Percentiles rank a stretch among this genome's conserved stretches.
Conservation (phyloP, 225 moss, liverwort and hornwort species). For the Polytrichum commune region DNA sequence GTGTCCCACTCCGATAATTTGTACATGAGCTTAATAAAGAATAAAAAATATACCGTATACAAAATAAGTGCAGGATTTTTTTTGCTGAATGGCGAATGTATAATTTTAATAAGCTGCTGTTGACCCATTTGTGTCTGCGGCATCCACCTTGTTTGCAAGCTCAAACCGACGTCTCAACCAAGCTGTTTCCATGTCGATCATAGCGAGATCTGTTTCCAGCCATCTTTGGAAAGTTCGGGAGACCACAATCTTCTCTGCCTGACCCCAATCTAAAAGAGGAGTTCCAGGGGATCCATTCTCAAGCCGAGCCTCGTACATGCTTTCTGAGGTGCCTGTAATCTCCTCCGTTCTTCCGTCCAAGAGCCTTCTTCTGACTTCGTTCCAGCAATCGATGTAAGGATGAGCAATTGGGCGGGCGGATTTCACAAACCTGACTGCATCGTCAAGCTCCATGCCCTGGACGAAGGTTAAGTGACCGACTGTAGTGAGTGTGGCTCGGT, state of each 20-base stretch:
- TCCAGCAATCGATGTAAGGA: conserved; percentile 62
- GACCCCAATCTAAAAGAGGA: conserved; percentile 32
- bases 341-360: conserved; percentile 45
- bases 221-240: conserved; percentile 54
- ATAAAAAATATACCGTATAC: too few species aligned
- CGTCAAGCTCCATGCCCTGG: conserved; percentile 39
- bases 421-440: conserved; percentile 41
- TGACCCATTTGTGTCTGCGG: too few species aligned
- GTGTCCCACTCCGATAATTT: too few species aligned
- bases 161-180: conserved; percentile 40
- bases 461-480: conserved; percentile 54
- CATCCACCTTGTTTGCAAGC: conserved; percentile 20
- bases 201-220: conserved; percentile 50
- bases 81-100: too few species aligned
- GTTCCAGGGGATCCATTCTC: conserved; percentile 15
- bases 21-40: too few species aligned
- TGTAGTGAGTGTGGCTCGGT: conserved; percentile 49
- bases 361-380: conserved; percentile 42
- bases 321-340: conserved; percentile 30
- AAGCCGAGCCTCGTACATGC: conserved; percentile 18
- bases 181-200: conserved; percentile 53
- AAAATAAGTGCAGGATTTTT: too few species aligned
- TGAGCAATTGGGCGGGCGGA: conserved; percentile 49
- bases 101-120: too few species aligned
- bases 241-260: conserved; percentile 47